A percentile compares a stretch with the other conserved stretches of the same genome.
These are phyloP conservation scores for Colletotrichum sublineola DNA, from an alignment of 2,329 filamentous ascomycete species.

Conservation along the genomic window DNA sequence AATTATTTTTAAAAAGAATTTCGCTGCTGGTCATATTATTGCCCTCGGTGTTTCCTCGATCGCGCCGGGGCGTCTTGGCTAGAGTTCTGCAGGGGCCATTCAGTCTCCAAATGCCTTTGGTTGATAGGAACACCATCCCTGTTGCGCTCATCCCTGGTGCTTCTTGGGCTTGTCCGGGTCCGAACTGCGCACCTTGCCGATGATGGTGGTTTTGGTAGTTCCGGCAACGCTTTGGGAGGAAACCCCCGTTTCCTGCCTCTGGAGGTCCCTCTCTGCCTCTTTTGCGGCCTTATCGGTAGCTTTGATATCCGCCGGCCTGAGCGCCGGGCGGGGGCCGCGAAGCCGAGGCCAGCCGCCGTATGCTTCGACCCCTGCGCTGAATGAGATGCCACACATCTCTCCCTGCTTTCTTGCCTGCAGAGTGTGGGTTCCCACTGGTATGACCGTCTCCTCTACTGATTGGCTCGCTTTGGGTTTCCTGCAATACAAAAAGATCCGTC, in stretches of 20 bases:
- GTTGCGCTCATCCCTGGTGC: background rate
- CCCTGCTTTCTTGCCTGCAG: background rate
- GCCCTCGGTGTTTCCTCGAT: background rate
- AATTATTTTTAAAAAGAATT: background rate
- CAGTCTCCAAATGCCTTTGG: too few species aligned
- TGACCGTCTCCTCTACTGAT: background rate
- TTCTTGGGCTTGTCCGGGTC: conserved; percentile 20
- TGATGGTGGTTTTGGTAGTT: background rate
- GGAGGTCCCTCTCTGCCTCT: conserved; percentile 29
- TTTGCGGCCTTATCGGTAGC: conserved; percentile 37
- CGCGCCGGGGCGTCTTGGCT: too few species aligned
- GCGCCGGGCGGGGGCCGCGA: conserved; percentile 22
- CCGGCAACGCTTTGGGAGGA: background rate
- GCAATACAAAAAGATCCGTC: background rate
- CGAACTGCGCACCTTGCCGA: background rate
- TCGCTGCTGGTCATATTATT: background rate
- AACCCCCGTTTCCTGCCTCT: background rate
- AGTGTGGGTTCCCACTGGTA: too few species aligned
- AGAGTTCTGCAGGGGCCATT: too few species aligned
- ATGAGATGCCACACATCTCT: conserved; percentile 27
- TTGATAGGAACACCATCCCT: background rate
- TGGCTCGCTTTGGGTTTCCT: background rate
- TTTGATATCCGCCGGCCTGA: conserved; percentile 33
- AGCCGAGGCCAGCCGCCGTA: conserved; percentile 18
- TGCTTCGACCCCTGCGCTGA: conserved; percentile 32